Base-by-base conservation (phyloP, 2,329 filamentous ascomycete genomes). In the Paraphaeosphaeria sporulosa region DNA sequence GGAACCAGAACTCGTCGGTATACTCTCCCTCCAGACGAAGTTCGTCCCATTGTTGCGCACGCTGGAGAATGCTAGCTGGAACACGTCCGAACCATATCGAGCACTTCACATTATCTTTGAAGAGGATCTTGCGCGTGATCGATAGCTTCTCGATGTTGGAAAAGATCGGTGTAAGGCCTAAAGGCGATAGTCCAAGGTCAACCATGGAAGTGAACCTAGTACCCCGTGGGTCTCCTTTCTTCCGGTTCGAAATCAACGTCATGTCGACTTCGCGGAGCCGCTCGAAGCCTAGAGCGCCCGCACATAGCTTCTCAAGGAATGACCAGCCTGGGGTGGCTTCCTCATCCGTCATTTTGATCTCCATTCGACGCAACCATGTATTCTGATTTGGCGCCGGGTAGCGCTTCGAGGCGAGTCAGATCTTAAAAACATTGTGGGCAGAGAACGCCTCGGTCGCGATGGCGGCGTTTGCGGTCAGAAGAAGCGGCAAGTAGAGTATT, bases 401-500 rank as follows among this genome's bases (percentile, higher is more conserved):
- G 4, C 7, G 8, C 48, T 51, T 38, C 12, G n/a, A 25, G 17
- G 10, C 7, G 19, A 34, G 34, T 2, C 19, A 6, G 10, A 38
- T 40, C 32, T 2, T 23, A 21, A 54, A 43, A 23, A 4, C 27
- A 38, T 54, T 54, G 36, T 44, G 6, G 23, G 8, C 8, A 38
- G 30, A 54, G 13, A 54, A 19, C 4, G 51, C 51, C 23, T 54
- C 51, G 13, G 36, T 54, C 6, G 36, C 51, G 12, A 54, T 9
- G 9, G 13, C 36, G 38, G 19, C 38, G 27, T 32, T n/a, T 21
- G 27, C 15, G 1, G 23, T 43, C 15, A 23, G 38, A 3, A 54
- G 51, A 13, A 54, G 27, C 23, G 51, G 38, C 36, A 30, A 13
- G 21, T 30, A 15, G 13, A 27, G 15, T 4, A 5, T 23, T 4